Base-by-base conservation (phyloP, 169 alveolate genomes). In the Plasmodium adleri region DNA sequence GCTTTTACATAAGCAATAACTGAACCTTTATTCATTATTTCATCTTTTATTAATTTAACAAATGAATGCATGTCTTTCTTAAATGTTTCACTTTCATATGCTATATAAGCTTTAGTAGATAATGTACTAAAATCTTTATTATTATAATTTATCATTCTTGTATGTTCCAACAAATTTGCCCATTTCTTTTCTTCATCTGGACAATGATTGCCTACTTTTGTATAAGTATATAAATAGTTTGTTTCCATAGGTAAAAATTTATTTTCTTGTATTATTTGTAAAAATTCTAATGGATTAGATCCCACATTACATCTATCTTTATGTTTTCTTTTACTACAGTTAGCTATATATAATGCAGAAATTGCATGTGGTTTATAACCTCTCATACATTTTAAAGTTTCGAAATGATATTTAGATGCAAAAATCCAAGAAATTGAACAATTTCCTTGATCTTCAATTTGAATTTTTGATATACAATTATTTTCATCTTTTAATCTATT, bases 11-110 rank as follows among this genome's bases (percentile, higher is more conserved):
- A 86, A 10, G 50, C 71, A 22, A 91, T 89, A 24, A 62, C 92
- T 45, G 93, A 86, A n/a, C 94, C 94, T 62, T 91, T 91, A 9
- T 73, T 85, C 50, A 63, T 66, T 26, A 91, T 50, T 52, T 86
- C 88, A 1, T 56, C 63, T 71, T 91, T 91, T 20, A 91, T 20
- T 45, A 86, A 28, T 26, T 73, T 54, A 8, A 85, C 72, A 76
- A 75, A 91, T 52, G 47, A 15, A 47, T 72, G 75, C 10, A 85
- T 43, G 12, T 62, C 45, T 26, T 70, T n/a, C 15, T 15, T 17
- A 85, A 43, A 70, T 2, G 4, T 9, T 3, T 13, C 13, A 60
- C 87, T 71, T 24, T 49, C 58, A 26, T 71, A 70, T 9, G 72
- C 17, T 0, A 28, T 64, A 47, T 59, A 85, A 20, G 72, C 85